Percentiles rank a stretch among this genome's conserved stretches.
phyloP scores from a whole-genome alignment of 108 stramenopile genomes.

The Cylindrotheca fusiformis region DNA sequence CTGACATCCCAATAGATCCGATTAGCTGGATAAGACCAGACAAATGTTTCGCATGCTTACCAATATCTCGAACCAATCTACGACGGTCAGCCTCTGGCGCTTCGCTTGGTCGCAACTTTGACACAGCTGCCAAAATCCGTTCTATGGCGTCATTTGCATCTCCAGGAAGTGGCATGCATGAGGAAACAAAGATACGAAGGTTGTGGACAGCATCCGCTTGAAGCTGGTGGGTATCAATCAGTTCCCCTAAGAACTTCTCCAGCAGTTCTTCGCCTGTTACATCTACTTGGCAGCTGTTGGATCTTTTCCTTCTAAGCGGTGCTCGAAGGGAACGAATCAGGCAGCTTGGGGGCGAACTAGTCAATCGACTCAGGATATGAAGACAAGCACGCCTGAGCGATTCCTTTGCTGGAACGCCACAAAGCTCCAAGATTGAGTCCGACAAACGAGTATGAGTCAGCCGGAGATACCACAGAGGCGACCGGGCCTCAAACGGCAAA shows the following conservation, averaged over 20 bases:
- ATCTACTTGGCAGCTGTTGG: conserved; percentile 12
- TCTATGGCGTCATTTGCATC: conserved; percentile 57
- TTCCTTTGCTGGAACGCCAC: conserved; percentile 62
- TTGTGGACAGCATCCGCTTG: conserved; percentile 34
- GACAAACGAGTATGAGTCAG: conserved; percentile 61
- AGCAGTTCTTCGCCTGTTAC: conserved; percentile 14
- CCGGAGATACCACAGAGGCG: conserved; percentile 71
- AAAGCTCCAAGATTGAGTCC: conserved; percentile 75
- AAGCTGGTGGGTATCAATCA: conserved; percentile 37
- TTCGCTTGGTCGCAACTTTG: conserved; percentile 12
- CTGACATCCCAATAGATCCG: conserved; percentile 37
- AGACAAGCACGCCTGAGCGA: conserved; percentile 35
- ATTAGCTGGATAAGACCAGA: conserved; percentile 44
- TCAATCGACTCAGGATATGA: conserved; percentile 50
- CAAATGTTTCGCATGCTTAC: conserved; percentile 40
- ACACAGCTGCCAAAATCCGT: conserved; percentile 25
- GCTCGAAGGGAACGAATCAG: conserved; percentile 13
- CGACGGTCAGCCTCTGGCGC: conserved; percentile 20
- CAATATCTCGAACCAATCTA: conserved; percentile 45
- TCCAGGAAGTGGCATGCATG: conserved; percentile 51
- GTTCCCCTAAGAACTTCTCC: conserved; percentile 37
- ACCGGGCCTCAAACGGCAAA: conserved; percentile 26
- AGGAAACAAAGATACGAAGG: conserved; percentile 48
- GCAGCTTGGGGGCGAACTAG: conserved; percentile 44
- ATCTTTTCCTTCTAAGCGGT: conserved; percentile 33